phyloP scores from a whole-genome alignment of 495 filamentous ascomycete species.

The Lasiosphaeria hispida region DNA sequence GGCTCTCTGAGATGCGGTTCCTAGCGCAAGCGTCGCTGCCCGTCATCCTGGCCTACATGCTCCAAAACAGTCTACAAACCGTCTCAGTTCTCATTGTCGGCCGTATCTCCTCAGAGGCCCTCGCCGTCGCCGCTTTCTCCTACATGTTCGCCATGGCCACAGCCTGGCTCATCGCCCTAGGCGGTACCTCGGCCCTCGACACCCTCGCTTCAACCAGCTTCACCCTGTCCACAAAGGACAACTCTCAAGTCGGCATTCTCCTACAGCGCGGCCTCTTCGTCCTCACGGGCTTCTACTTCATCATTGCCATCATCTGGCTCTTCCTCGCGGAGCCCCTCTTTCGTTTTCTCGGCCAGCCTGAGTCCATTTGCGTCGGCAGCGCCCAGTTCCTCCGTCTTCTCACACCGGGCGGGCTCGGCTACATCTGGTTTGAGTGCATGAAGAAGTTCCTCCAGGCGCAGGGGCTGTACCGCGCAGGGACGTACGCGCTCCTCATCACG shows the following conservation, averaged over 20 bases:
- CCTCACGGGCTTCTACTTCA: slow-evolving; percentile 70
- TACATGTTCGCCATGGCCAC: slow-evolving; percentile 93
- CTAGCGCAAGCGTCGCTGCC: slow-evolving; percentile 69
- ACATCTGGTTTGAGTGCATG: slow-evolving; percentile 90
- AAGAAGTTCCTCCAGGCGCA: slow-evolving; percentile 94
- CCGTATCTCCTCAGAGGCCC: slow-evolving; percentile 71
- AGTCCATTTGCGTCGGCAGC: slow-evolving; percentile 69
- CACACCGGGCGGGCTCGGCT: slow-evolving; percentile 82
- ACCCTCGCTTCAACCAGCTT: slow-evolving; percentile 84
- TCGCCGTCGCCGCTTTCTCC: slow-evolving; percentile 81
- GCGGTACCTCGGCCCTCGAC: slow-evolving; percentile 86
- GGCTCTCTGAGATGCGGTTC: slow-evolving; percentile 63
- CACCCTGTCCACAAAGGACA: slow-evolving; percentile 71
- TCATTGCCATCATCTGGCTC: slow-evolving; percentile 75
- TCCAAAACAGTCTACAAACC: slow-evolving; percentile 88
- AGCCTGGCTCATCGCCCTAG: slow-evolving; percentile 84
- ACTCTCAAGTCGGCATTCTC: slow-evolving; percentile 75
- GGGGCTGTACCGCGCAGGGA: slow-evolving; percentile 88
- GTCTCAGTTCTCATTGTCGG: slow-evolving; percentile 80
- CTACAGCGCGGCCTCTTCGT: slow-evolving; percentile 79
- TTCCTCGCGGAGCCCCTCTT: slow-evolving; percentile 72
- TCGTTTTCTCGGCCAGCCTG: slow-evolving; percentile 70
- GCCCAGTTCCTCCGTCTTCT: slow-evolving; percentile 73
- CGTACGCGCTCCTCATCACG: slow-evolving; percentile 79
- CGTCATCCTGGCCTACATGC: slow-evolving; percentile 82